Conservation (phyloP, 2,329 filamentous ascomycete genomes). For the Capronia epimyces region DNA sequence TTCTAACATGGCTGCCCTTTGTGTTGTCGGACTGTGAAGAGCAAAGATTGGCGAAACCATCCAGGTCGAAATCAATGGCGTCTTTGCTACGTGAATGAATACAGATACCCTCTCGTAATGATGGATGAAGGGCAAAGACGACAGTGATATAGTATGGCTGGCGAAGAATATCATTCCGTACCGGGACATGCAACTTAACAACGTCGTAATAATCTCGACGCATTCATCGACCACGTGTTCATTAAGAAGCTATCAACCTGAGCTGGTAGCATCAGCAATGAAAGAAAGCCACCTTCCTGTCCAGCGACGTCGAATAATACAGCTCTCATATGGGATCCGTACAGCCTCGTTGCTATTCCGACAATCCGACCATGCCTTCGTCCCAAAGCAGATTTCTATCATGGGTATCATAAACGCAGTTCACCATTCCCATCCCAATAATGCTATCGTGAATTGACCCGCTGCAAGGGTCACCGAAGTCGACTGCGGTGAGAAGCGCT, state of each 20-base stretch:
- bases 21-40: too few species aligned
- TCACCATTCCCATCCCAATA: slow-evolving; percentile 23
- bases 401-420: slow-evolving; percentile 28
- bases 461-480: slow-evolving; percentile 22
- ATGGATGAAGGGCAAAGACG: too few species aligned
- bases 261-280: slow-evolving; percentile 11
- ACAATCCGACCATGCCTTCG: slow-evolving; percentile 3
- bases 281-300: slow-evolving; percentile 10
- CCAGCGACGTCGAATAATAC: neutral
- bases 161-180: neutral
- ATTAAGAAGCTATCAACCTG: slow-evolving; percentile 3
- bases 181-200: neutral
- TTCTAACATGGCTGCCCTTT: too few species aligned
- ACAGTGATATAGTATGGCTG: too few species aligned
- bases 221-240: neutral
- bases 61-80: too few species aligned
- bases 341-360: neutral
- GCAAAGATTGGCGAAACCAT: too few species aligned
- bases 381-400: slow-evolving; percentile 23
- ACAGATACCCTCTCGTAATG: too few species aligned
- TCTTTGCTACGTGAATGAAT: too few species aligned
- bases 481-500: slow-evolving; percentile 22
- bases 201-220: neutral
- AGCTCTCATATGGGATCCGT: slow-evolving; percentile 1
- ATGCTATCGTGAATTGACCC: slow-evolving; percentile 26